Base-by-base conservation (phyloP, 1,284 basidiomycete genomes). In the Peniophora sp. region DNA sequence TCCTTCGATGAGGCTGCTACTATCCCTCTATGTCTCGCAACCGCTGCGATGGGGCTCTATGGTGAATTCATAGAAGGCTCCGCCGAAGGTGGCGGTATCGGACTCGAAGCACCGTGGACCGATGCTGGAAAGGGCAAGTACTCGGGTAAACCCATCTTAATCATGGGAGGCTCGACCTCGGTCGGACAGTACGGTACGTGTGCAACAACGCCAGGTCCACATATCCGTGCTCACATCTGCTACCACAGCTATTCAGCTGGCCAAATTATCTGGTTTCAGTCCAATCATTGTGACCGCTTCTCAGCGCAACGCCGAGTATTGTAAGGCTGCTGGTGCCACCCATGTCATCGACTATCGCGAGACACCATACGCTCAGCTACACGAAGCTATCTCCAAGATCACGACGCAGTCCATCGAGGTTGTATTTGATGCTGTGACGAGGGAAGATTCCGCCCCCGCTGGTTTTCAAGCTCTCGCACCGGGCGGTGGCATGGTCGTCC, bases 281-380 rank as follows among this genome's bases (percentile, higher is more conserved):
- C 63, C 59, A 8, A 64, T 68, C 53, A 60, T 69, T 54, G 56
- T 63, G 5, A 69, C 69, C 14, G 61, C 65, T 2, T 69, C 68
- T 3, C 54, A 56, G 12, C 59, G 59, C 49, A 65, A 69, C 56
- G 56, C 55, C 20, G 61, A 51, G 6, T 58, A 60, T 25, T 56
- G 68, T 54, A 64, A 63, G 51, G 55, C 59, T 1, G 57, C 65
- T 45, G 69, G 70, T 3, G 71, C 68, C 2, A 65, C 65, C 2
- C 66, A 66, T 27, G 57, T 64, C 43, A 57, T 70, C 55, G 63
- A 65, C 47, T 63, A 64, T 49, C 44, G 50, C 5, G 53, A 52
- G 16, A 36, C 55, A 19, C 36, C 51, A 22, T 34, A 49, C 17
- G 39, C 16, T 16, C 8, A 41, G 9, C 9, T 41, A 9, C 39